These are phyloP conservation scores for Xerocomellus amylosporus DNA, from an alignment of 768 basidiomycete genomes.

Conservation along the genomic window DNA sequence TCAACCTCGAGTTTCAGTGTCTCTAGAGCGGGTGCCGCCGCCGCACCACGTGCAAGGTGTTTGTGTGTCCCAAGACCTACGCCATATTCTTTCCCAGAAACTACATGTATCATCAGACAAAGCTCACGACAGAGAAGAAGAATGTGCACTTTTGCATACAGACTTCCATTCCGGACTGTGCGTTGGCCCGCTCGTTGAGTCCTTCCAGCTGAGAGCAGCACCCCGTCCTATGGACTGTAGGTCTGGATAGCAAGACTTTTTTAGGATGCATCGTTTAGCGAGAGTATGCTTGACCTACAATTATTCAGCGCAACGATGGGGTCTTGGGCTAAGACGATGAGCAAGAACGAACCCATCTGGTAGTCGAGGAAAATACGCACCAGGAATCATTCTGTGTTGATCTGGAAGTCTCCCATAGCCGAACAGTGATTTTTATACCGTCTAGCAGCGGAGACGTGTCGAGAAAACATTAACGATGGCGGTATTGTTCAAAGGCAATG, in stretches of 20 bases:
- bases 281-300: conserved; percentile 28
- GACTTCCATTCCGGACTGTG: conserved; percentile 54
- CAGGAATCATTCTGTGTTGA: conserved; percentile 22
- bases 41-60: conserved; percentile 48
- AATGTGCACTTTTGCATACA: conserved; percentile 53
- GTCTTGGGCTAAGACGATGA: conserved; percentile 25
- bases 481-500: conserved; percentile 28
- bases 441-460: conserved; percentile 18
- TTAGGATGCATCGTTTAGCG: neutral
- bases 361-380: conserved; percentile 9
- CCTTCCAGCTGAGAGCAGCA: conserved; percentile 53
- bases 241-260: conserved; percentile 36
- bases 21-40: conserved; percentile 33
- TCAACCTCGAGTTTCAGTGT: conserved; percentile 32
- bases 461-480: conserved; percentile 22
- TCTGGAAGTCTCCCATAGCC: conserved; percentile 16
- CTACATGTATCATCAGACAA: conserved; percentile 33
- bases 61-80: conserved; percentile 51
- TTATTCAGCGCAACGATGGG: conserved; percentile 40
- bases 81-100: conserved; percentile 49
- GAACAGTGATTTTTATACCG: conserved; percentile 28
- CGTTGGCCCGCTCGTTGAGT: conserved; percentile 42
- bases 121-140: conserved; percentile 1
- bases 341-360: neutral
- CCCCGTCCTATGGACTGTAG: conserved; percentile 47